Base-by-base conservation (phyloP, 2,329 filamentous ascomycete species). In the Talaromyces sp. region DNA sequence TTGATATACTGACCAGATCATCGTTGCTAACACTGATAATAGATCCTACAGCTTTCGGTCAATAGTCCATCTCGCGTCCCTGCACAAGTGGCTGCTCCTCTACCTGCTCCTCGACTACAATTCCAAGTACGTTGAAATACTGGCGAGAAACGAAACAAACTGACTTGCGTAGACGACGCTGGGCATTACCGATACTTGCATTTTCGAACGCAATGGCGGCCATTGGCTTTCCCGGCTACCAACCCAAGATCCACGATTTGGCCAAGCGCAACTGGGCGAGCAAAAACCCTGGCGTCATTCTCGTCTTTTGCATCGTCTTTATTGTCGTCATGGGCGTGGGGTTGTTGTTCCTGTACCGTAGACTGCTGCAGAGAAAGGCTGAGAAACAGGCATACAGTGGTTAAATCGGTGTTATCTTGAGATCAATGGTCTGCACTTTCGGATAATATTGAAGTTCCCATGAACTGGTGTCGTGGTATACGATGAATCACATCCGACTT, bases 241-340 rank as follows among this genome's bases (percentile, higher is more conserved):
- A 61, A 8, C 26, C 55, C 11, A 52, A 26, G 14, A 26, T 57
- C 27, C 56, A 61, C 26, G 27, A 61, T 3, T 43, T 61, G 10
- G 21, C 50, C 19, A 61, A 61, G 50, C 55, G 63, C n/a, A 85
- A 86, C 78, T 88, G 83, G 82, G 83, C 85, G 26, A 66, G 73
- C 63, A 68, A 73, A 32, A 82, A 88, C 68, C 79, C 82, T 51
- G 85, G 85, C 72, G 84, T 87, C 64, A 78, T 88, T 56, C 76
- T 87, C 64, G 85, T 88, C 60, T 85, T 88, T 73, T 79, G 76
- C 72, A 84, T 88, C 66, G 77, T 86, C 71, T 83, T 83, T 68
- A 67, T 85, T 62, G 81, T 88, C 65, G 78, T 63, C 43, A 59
- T 81, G 62, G 80, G 84, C 27, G 70, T 88, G 55, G 64, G 81